Conservation (phyloP, 352 stramenopile genomes). For the Pythium dissimile region DNA sequence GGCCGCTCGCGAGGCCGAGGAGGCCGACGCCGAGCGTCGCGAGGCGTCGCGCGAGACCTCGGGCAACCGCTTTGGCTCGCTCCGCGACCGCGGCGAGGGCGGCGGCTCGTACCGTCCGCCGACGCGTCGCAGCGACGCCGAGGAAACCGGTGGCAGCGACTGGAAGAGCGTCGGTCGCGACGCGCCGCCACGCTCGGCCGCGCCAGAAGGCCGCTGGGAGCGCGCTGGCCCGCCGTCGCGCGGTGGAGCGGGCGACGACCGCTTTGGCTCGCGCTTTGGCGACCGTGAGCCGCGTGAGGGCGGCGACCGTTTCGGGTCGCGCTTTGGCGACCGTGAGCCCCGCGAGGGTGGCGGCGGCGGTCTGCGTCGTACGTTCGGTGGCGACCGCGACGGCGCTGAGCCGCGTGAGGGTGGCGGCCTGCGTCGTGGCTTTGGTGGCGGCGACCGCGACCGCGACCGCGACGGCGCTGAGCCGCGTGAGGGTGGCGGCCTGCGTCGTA, state of each 20-base stretch:
- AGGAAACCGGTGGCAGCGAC: slow-evolving; percentile 37
- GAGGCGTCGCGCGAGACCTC: slow-evolving; percentile 4
- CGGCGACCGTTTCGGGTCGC: neutral
- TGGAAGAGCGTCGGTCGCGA: slow-evolving; percentile 59
- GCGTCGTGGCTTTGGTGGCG: slow-evolving; percentile 12
- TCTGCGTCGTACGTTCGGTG: slow-evolving; percentile 10
- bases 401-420: slow-evolving; percentile 28
- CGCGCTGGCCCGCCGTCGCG: slow-evolving; percentile 42
- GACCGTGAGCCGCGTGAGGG: neutral
- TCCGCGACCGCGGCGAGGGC: slow-evolving; percentile 5
- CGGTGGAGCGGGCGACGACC: slow-evolving; percentile 20
- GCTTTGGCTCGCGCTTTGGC: neutral
- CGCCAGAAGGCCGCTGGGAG: slow-evolving; percentile 59
- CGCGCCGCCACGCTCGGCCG: slow-evolving; percentile 22
- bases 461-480: slow-evolving; percentile 32
- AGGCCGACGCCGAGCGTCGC: slow-evolving; percentile 13
- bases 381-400: slow-evolving; percentile 23
- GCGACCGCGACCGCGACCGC: neutral
- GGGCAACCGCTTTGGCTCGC: slow-evolving; percentile 23
- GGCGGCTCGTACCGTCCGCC: slow-evolving; percentile 27
- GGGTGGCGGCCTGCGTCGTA: neutral
- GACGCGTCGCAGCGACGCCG: slow-evolving; percentile 28
- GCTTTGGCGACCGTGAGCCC: slow-evolving; percentile 3
- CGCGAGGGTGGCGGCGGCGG: neutral
- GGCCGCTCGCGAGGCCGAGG: slow-evolving; percentile 25